Evolutionary conservation across 2,329 filamentous ascomycete genomes (phyloP).

Genomic region (Exophiala sp.): DNA sequence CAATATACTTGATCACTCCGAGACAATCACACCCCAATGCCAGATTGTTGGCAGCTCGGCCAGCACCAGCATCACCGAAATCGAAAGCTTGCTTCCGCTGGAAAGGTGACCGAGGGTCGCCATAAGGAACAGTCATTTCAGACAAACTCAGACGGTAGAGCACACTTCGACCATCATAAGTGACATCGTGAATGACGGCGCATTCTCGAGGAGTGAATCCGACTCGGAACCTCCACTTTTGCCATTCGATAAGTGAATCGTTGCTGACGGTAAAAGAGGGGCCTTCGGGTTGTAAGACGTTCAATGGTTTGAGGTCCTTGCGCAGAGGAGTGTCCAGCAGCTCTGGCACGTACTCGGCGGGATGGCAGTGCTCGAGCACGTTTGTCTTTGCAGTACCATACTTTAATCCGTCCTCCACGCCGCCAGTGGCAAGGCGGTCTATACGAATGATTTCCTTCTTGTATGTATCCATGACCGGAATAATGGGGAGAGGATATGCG

Average conservation of each 20-base stretch:
- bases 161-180: constrained; percentile 63
- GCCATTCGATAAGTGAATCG: constrained; percentile 53
- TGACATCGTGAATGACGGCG: constrained; percentile 66
- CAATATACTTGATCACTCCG: constrained; percentile 64
- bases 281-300: constrained; percentile 68
- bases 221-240: constrained; percentile 68
- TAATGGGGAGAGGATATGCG: constrained; percentile 57
- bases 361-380: constrained; percentile 51
- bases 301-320: constrained; percentile 63
- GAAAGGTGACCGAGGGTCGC: constrained; percentile 61
- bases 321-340: constrained; percentile 49
- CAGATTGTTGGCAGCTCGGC: constrained; percentile 65
- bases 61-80: constrained; percentile 66
- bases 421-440: constrained; percentile 54
- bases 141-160: constrained; percentile 65
- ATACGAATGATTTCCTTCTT: constrained; percentile 55
- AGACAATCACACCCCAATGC: constrained; percentile 66
- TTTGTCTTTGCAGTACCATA: constrained; percentile 41
- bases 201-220: constrained; percentile 66
- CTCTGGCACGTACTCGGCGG: constrained; percentile 50
- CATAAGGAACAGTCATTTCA: constrained; percentile 69
- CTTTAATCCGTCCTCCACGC: constrained; percentile 47
- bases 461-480: constrained; percentile 57
- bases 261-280: constrained; percentile 60
- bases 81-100: constrained; percentile 70